Base-by-base conservation (phyloP, 2,329 filamentous ascomycete species). In the Talaromyces funiculosus region DNA sequence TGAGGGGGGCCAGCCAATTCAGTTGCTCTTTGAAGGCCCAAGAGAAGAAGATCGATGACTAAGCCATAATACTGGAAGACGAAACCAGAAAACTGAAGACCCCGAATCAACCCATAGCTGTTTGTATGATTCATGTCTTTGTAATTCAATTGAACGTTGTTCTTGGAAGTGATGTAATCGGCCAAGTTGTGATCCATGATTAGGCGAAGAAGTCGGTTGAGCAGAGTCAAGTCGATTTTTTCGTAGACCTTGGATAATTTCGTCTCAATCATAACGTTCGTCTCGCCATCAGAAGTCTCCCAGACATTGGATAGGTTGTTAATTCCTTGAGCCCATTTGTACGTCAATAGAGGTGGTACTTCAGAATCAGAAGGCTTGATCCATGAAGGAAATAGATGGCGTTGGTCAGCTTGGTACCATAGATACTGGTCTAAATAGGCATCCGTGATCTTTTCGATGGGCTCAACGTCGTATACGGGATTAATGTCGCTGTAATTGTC, bases 101-200 rank as follows among this genome's bases (percentile, higher is more conserved):
- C 94, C 69, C 94, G 91, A 69, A 99, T 97, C 89, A 99, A 90
- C 67, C 94, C 94, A 72, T 97, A 99, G 72, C 91, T 95, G 78
- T 99, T 99, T 72, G 95, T 94, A 71, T 99, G 94, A 72, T 97
- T 97, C 94, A 99, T 99, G 69, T 99, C 94, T 80, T 99, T 99
- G 82, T 99, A 99, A 64, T 95, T 97, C 64, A 99, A 84, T 73
- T 97, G 93, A 12, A 99, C 94, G 71, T 99, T 99, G 81, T 99
- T 99, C 84, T 99, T 99, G 38, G 93, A 92, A 1, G 93, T 97
- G 71, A 99, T 99, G 77, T 99, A 99, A 75, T 99, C 95, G 4
- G 94, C 94, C 78, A 99, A 78, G 74, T 99, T 99, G 82, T 99
- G 94, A 69, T 99, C 95, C 95, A 99, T 99, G 73, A 99, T 97